Conservation (phyloP, 1,284 basidiomycete genomes). For the Cutaneotrichosporon cutaneum region DNA sequence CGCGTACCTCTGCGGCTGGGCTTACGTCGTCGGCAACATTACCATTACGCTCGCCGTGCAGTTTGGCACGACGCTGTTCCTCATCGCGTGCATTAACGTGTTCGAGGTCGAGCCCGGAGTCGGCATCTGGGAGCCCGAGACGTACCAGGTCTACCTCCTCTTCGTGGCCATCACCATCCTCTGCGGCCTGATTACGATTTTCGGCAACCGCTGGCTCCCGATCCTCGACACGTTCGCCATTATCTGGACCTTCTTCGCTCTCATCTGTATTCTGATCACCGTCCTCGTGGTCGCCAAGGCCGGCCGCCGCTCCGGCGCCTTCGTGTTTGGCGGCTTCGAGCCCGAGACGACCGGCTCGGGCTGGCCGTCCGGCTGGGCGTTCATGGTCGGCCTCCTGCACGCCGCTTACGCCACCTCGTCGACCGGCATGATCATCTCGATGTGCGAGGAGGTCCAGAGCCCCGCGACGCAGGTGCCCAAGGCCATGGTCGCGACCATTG, state of each 20-base stretch:
- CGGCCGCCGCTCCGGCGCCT: conserved; percentile 49
- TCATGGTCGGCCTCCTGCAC: conserved; percentile 30
- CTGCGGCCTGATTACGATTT: conserved; percentile 51
- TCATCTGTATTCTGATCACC: conserved; percentile 53
- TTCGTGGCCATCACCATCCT: conserved; percentile 54
- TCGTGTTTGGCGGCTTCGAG: conserved; percentile 42
- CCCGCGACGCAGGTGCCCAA: conserved; percentile 49
- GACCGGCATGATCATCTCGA: conserved; percentile 52
- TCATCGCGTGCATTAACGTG: conserved; percentile 54
- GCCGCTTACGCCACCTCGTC: conserved; percentile 49
- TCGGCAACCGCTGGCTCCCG: conserved; percentile 47
- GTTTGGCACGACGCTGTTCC: conserved; percentile 56
- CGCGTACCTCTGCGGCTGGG: conserved; percentile 56
- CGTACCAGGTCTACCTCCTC: conserved; percentile 52
- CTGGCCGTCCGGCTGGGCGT: conserved; percentile 22
- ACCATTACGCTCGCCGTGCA: conserved; percentile 26
- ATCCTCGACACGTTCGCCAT: conserved; percentile 51
- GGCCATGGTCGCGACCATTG: conserved; percentile 53
- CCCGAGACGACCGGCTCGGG: conserved; percentile 19
- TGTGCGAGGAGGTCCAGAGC: conserved; percentile 54
- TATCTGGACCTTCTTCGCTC: conserved; percentile 54
- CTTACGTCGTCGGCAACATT: conserved; percentile 56
- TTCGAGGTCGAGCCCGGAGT: conserved; percentile 45
- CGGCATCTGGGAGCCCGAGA: conserved; percentile 37
- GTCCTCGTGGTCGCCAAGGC: conserved; percentile 52